Conservation (phyloP, 768 basidiomycete species). For the Lenzites betulinus region DNA sequence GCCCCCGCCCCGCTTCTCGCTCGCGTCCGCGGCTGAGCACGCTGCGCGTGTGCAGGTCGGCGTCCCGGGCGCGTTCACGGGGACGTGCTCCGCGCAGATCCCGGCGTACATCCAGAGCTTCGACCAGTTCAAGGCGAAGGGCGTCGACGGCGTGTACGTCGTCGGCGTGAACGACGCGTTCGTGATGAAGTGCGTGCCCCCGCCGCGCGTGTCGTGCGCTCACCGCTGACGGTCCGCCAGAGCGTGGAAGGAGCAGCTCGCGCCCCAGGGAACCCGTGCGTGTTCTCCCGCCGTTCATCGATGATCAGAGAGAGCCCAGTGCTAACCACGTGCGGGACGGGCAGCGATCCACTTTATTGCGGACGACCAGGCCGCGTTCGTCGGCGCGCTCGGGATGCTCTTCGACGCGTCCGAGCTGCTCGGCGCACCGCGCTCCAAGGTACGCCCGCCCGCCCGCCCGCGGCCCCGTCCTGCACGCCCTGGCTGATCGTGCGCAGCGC, state of each 20-base stretch:
- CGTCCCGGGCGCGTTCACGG: slow-evolving; percentile 79
- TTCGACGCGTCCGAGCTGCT: slow-evolving; percentile 55
- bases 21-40: not conserved
- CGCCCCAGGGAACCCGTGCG: too few species aligned
- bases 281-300: too few species aligned
- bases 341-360: slow-evolving; percentile 45
- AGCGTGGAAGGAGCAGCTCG: slow-evolving; percentile 68
- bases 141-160: slow-evolving; percentile 68
- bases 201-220: not conserved
- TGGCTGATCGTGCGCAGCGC: slow-evolving; percentile 41
- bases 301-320: too few species aligned
- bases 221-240: slow-evolving; percentile 32
- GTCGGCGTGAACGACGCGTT: slow-evolving; percentile 81
- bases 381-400: slow-evolving; percentile 43
- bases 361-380: slow-evolving; percentile 58
- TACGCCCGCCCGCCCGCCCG: slow-evolving; percentile 1
- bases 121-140: slow-evolving; percentile 74
- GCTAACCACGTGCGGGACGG: too few species aligned
- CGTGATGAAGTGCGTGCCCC: slow-evolving; percentile 48
- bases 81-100: slow-evolving; percentile 64
- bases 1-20: not conserved
- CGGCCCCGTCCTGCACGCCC: not conserved
- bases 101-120: slow-evolving; percentile 63
- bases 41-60: slow-evolving; percentile 49
- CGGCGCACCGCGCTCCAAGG: slow-evolving; percentile 66